Base-by-base conservation (phyloP, 441 rosid genomes). In the Geranium incanum region DNA sequence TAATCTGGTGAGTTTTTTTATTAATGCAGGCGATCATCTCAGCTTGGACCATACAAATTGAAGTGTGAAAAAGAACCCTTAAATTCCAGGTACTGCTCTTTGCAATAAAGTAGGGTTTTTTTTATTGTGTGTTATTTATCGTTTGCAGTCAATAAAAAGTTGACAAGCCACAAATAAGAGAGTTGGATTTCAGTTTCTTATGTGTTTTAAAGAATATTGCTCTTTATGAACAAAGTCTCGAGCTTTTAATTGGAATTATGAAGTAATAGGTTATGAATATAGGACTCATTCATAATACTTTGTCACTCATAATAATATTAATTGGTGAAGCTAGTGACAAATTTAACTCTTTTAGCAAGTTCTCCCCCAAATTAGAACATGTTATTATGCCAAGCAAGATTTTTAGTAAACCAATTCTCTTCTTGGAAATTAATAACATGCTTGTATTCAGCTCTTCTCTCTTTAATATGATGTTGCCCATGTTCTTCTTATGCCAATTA, bases 31-130 rank as follows among this genome's bases (percentile, higher is more conserved):
- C 87, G 97, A 79, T 81, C 84, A 71, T 81, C 86, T 69, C 92
- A 81, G 7, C 76, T 85, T 81, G 76, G 84, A 72, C 83, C 95
- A 69, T 96, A 93, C 88, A 93, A 86, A 78, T 85, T 96, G 87
- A 93, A 91, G 91, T 91, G 97, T 77, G 98, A 93, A 70, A 89
- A 89, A 83, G 97, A 96, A 74, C 82, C 86, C 66, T 77, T 93
- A 50, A 96, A 88, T 81, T 87, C 96, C 70, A 77, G 97, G 98
- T 93, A 87, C 74, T 78, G 63, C 59, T 15, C 21, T 13, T 15
- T 72, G 71, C 67, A 66, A 67, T 68, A 21, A 48, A 38, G 28
- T 23, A 62, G 37, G 13, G 6, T 28, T 62, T 62, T 21, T 62
- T 62, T n/a, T 59, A 13, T 6, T 6, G 5, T 45, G 16, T 38